Evolutionary conservation across 306 rosid species (phyloP), one percentile per base, ranked within the genome.

Genomic region (Prunus salicina): DNA sequence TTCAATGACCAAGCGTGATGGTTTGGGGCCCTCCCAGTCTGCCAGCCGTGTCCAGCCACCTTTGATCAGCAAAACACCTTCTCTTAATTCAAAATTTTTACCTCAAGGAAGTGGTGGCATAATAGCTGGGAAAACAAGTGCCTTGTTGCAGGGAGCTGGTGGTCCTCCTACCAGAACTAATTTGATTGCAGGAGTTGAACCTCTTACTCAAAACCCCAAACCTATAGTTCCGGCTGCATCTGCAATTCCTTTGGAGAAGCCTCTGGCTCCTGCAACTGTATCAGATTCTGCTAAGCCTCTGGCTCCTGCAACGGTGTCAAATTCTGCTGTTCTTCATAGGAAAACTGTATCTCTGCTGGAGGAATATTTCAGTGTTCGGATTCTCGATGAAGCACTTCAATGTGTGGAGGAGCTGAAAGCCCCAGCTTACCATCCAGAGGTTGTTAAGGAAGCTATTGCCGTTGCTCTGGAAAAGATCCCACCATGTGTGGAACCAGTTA

Each of bases 361-460:
- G 77, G 86, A 85, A 52, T 82, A 82, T 81, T 85, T 85, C 79
- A 76, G 84, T 24, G 81, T 85, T 58, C 56, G 74, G 52, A 82
- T 81, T 47, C 79, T 85, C 0, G 72, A 76, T 18, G 86, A 85
- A 82, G 88, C 88, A 22, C 81, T 78, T 22, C 86, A 81, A 56
- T 82, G 88, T 76, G 88, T 84, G 52, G 83, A 79, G 76, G 86
- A 83, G 78, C 77, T 83, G 68, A 75, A 79, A 50, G 55, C 86
- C 24, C 81, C 86, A 32, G 74, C 78, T 43, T 77, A 77, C 64
- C 85, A 84, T 69, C 72, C 75, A 0, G 84, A 84, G 67, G 70
- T 80, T 77, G 84, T 84, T 51, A 84, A 80, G 71, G 78, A 81
- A 69, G 77, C 84, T 11, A 65, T 84, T 81, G 38, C 11, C 58